Percentiles rank a stretch among this genome's conserved stretches.
Conservation (phyloP, 352 stramenopile species). For the Phytophthora ohioensis region DNA sequence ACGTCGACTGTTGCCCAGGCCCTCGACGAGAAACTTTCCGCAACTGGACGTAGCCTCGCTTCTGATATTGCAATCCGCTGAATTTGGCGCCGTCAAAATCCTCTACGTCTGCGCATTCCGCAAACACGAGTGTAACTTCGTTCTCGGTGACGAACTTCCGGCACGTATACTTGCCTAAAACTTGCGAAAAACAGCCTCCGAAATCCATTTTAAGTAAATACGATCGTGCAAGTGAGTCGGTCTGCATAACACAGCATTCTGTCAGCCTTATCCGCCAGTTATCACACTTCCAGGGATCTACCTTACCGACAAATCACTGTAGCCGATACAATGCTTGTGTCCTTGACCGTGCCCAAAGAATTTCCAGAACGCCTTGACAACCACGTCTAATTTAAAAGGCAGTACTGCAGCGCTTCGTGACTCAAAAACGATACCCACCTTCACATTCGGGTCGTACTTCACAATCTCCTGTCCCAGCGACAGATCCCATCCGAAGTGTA, state of each 20-base stretch:
- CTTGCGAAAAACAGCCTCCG: not conserved
- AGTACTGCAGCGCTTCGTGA: not conserved
- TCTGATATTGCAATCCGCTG: not conserved
- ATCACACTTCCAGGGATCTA: too few relatives aligned
- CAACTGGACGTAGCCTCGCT: not conserved
- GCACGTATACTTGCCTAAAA: conserved; percentile 14
- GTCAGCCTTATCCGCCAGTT: too few relatives aligned
- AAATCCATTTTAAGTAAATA: conserved; percentile 1
- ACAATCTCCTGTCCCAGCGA: conserved; percentile 3
- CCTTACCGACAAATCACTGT: conserved; percentile 9
- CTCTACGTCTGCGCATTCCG: conserved; percentile 29
- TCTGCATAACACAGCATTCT: not conserved
- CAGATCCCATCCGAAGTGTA: conserved; percentile 9
- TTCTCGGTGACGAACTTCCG: conserved; percentile 48
- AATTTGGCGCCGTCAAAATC: conserved; percentile 1
- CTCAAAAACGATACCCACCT: conserved; percentile 15
- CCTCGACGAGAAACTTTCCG: not conserved
- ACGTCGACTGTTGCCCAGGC: not conserved
- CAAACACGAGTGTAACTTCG: conserved; percentile 44
- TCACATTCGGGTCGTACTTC: not conserved
- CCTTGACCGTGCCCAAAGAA: not conserved
- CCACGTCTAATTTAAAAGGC: conserved; percentile 16
- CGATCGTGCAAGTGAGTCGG: conserved; percentile 7
- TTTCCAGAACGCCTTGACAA: conserved; percentile 11
- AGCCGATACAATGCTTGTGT: not conserved